phyloP scores from a whole-genome alignment of 2,329 filamentous ascomycete species.

The Paracamarosporium sp. region DNA sequence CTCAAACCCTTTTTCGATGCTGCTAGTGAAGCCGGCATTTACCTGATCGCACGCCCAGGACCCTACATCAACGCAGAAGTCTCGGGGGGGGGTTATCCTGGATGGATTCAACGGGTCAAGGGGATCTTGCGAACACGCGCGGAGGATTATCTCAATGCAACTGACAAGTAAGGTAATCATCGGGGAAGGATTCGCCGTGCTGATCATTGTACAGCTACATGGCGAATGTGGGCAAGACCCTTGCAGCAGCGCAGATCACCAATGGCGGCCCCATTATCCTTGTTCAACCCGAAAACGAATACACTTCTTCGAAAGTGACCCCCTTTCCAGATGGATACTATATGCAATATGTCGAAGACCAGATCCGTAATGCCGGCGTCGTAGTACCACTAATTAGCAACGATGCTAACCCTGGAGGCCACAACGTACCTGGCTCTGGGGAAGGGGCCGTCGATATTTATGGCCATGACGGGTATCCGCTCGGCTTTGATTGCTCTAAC shows the following conservation, averaged over 20 bases:
- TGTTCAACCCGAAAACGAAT: slow-evolving; percentile 84
- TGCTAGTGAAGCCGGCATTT: slow-evolving; percentile 75
- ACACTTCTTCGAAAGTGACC: slow-evolving; percentile 60
- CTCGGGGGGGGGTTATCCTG: slow-evolving; percentile 79
- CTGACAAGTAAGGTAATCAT: slow-evolving; percentile 61
- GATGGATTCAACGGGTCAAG: slow-evolving; percentile 76
- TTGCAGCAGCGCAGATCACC: slow-evolving; percentile 80
- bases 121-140: slow-evolving; percentile 69
- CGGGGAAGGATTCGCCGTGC: neutral
- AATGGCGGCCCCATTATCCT: slow-evolving; percentile 82
- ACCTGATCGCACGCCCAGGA: slow-evolving; percentile 72
- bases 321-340: slow-evolving; percentile 72
- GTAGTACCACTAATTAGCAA: slow-evolving; percentile 79
- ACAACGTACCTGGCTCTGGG: slow-evolving; percentile 67
- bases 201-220: slow-evolving; percentile 59
- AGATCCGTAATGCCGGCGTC: slow-evolving; percentile 71
- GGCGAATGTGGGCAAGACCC: slow-evolving; percentile 66
- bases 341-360: slow-evolving; percentile 73
- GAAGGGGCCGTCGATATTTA: slow-evolving; percentile 68
- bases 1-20: slow-evolving; percentile 79
- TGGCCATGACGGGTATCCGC: slow-evolving; percentile 69
- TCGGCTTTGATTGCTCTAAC: slow-evolving; percentile 66
- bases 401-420: slow-evolving; percentile 67
- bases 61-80: slow-evolving; percentile 83
- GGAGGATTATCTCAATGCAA: slow-evolving; percentile 68